Base-by-base conservation (phyloP, 345 rosid species). In the Sisymbrium altissimum region DNA sequence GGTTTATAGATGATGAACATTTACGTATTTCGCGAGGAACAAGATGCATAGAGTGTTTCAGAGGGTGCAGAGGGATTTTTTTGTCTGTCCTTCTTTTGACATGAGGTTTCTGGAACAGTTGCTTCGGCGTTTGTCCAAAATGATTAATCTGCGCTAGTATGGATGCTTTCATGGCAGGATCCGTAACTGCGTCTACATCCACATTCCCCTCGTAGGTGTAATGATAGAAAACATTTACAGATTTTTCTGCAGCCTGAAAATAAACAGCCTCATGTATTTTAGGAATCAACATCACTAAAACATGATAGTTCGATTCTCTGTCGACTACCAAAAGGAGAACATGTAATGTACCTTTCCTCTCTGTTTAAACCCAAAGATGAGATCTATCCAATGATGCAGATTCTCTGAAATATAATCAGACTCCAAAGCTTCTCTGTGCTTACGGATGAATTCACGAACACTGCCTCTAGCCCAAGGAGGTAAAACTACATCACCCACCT, bases 381-480 rank as follows among this genome's bases (percentile, higher is more conserved):
- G 97, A 80, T 96, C 99, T 75, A 96, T 92, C 99, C 99, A 96
- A n/a, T 96, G 91, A 82, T 96, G 98, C 81, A 96, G 82, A 85
- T 90, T 90, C 80, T 92, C 98, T 62, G 99, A 96, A 70, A 92
- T 93, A 79, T 83, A 90, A 82, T 90, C 95, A n/a, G 90, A 90
- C 81, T 96, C 99, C 80, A 96, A 84, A 9, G 99, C 99, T 80
- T 89, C 96, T 72, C 99, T 83, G 63, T 96, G 99, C 84, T 84
- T 92, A 79, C 73, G 82, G 65, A 96, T 89, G 85, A 92, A 96
- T 77, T 96, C 96, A 79, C 96, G 87, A 29, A 75, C 86, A 77
- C 98, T 92, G 68, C 96, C 97, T 83, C 83, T 89, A 39, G 99
- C 97, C 99, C 99, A 96, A 25, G 97, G 96, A 74, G 99, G 99